Percentiles rank a stretch among this genome's conserved stretches.
These are phyloP conservation scores for Pythium phragmitis DNA, from an alignment of 352 stramenopile species.

Conservation along the genomic window DNA sequence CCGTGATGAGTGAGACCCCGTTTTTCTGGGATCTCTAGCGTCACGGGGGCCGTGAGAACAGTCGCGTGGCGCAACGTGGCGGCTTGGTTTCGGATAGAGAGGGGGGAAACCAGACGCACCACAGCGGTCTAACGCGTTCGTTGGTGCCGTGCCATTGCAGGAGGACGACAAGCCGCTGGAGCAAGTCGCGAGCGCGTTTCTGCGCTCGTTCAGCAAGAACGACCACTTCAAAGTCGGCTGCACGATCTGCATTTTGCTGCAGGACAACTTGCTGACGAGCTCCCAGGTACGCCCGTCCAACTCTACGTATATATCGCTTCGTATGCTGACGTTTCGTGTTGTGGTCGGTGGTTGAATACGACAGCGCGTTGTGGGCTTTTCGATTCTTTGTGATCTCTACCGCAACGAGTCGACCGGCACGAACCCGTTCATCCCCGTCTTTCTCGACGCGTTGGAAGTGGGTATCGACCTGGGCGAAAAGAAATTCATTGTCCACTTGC, in stretches of 20 bases:
- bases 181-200: constrained; percentile 63
- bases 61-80: not conserved
- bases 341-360: no score
- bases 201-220: constrained; percentile 84
- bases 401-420: constrained; percentile 67
- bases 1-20: not conserved
- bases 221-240: constrained; percentile 91
- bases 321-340: not conserved
- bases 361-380: constrained; percentile 83
- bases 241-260: constrained; percentile 87
- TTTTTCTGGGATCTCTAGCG: not conserved
- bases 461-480: constrained; percentile 72
- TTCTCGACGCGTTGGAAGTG: constrained; percentile 81
- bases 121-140: constrained; percentile 17
- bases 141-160: constrained; percentile 29
- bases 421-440: constrained; percentile 88
- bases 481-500: constrained; percentile 73
- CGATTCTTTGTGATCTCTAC: constrained; percentile 84
- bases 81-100: no score
- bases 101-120: not conserved
- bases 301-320: not conserved
- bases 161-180: constrained; percentile 85
- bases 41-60: not conserved
- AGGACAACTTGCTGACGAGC: constrained; percentile 90
- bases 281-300: constrained; percentile 53